Percentiles rank a stretch among this genome's conserved stretches.
Conservation (phyloP, 768 basidiomycete genomes). For the Pleurotus tuoliensis region DNA sequence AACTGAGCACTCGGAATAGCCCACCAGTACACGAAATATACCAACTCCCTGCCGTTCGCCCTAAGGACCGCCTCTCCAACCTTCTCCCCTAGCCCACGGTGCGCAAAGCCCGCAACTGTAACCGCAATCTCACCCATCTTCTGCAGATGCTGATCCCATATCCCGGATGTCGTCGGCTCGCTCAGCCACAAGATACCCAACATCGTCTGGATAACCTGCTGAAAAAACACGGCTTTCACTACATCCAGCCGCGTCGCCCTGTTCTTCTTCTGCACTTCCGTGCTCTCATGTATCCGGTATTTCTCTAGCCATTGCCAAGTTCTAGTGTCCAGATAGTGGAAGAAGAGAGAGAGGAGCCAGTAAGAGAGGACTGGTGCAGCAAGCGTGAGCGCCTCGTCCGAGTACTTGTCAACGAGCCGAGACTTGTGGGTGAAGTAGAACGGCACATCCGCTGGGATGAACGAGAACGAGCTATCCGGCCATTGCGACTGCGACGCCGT, state of each 20-base stretch:
- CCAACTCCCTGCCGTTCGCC: constrained; percentile 20
- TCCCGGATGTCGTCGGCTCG: constrained; percentile 27
- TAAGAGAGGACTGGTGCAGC: constrained; percentile 76
- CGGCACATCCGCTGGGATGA: constrained; percentile 33
- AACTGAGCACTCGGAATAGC: constrained; percentile 72
- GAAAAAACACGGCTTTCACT: constrained; percentile 74
- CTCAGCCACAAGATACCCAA: constrained; percentile 70
- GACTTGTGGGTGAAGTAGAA: constrained; percentile 51
- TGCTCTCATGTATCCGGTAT: constrained; percentile 85
- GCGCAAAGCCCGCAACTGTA: constrained; percentile 35
- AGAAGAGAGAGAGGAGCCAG: constrained; percentile 78
- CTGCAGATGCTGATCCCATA: constrained; percentile 30
- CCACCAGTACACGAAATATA: constrained; percentile 90
- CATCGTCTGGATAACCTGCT: constrained; percentile 81
- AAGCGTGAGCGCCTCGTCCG: constrained; percentile 71
- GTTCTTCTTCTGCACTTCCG: constrained; percentile 74
- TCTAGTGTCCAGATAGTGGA: constrained; percentile 78
- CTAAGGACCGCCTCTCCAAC: constrained; percentile 35
- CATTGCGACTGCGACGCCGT: constrained; percentile 30
- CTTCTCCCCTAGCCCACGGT: constrained; percentile 37
- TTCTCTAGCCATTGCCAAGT: constrained; percentile 75
- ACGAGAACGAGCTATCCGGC: constrained; percentile 34
- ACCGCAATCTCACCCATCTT: constrained; percentile 37
- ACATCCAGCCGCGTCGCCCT: constrained; percentile 70
- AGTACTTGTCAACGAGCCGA: constrained; percentile 48